phyloP scores from a whole-genome alignment of 2,329 filamentous ascomycete genomes.

The Sporothrix humicola region DNA sequence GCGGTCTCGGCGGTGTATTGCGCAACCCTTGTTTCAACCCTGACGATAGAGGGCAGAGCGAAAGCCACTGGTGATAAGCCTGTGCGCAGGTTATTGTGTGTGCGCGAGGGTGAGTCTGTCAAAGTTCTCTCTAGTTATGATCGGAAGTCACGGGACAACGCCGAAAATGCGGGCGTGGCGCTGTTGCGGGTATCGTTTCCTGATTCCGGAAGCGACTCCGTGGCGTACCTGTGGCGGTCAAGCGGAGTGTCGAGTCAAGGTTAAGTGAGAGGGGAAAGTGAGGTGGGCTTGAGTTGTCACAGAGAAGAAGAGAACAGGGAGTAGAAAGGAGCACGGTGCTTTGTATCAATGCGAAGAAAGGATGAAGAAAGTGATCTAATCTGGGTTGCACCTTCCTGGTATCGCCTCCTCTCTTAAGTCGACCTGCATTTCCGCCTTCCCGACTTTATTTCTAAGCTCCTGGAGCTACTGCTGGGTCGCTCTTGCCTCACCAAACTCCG shows the following conservation, averaged over 20 bases:
- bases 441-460: constrained; percentile 23
- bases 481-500: constrained; percentile 22
- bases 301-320: not conserved
- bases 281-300: not conserved
- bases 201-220: constrained; percentile 9
- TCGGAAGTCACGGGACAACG: constrained; percentile 24
- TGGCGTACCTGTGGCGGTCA: constrained; percentile 3
- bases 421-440: not conserved
- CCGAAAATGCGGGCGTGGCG: constrained; percentile 15
- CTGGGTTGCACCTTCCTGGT: constrained; percentile 14
- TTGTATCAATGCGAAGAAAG: not conserved
- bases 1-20: constrained; percentile 27
- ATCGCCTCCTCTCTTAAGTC: constrained; percentile 1
- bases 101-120: not conserved
- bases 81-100: constrained; percentile 21
- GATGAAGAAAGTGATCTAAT: not conserved
- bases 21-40: constrained; percentile 1
- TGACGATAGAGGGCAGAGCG: too few relatives aligned
- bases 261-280: not conserved
- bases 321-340: not conserved
- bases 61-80: not conserved
- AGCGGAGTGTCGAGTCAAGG: not conserved
- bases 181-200: constrained; percentile 3
- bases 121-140: not conserved
- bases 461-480: constrained; percentile 17